Evolutionary conservation across 2,329 filamentous ascomycete species (phyloP), one percentile per base, ranked within the genome.

Genomic region (Cladosporium sp.): DNA sequence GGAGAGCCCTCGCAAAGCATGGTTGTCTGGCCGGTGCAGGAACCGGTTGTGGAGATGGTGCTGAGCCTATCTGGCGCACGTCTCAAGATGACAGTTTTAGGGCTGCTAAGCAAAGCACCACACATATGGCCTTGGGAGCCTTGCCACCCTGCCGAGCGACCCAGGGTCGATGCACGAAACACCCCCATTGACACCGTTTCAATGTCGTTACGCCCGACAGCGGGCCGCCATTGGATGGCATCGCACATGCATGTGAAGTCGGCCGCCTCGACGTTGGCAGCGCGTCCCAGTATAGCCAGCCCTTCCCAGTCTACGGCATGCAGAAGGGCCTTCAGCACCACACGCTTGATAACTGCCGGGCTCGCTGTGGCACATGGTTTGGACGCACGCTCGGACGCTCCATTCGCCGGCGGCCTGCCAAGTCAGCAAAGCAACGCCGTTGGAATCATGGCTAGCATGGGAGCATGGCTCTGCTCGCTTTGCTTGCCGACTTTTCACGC

Each of bases 11-110:
- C 51, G 39, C 43, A 28, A 23, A 43, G 39, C 58, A 34, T 56
- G 32, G 60, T 56, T 39, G 60, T 51, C 28, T 58, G 63, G 63
- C 54, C 63, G 63, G 63, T 65, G 63, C 63, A 59, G 63, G 54
- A 49, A 65, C 54, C 63, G 53, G 51, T 26, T 65, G 57, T 39
- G 63, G 63, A 65, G 63, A 65, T 58, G 63, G 54, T 39, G 43
- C 36, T 34, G 54, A 65, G 54, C 46, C 62, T 58, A 64, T 64
- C 62, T 43, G 49, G 58, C 36, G 58, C 58, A 48, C 58, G 54
- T 57, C 54, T 48, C 39, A 49, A 43, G 58, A 34, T 60, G 58
- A 60, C 58, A 49, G 54, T 43, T 49, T 48, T 49, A 60, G 58
- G 58, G 58, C 58, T 60, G 39, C 18, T 46, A 11, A 21, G n/a